Evolutionary conservation across 1,139 yeast genomes (phyloP), one percentile per base, ranked within the genome.

Genomic region (Hemisphaericaspora lyxosophila): DNA sequence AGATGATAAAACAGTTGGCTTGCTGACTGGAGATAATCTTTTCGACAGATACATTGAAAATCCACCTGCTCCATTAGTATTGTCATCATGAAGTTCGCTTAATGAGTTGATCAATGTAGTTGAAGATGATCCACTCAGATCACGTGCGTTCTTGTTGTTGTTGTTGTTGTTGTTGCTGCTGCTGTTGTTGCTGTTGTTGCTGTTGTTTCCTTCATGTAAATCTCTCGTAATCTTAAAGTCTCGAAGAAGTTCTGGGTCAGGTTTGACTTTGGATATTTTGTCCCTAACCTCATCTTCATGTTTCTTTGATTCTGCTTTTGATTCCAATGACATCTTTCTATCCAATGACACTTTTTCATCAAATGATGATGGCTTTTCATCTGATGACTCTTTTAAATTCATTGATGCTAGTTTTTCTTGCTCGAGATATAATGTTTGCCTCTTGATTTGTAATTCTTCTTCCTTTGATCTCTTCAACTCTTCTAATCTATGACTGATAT

Each of bases 401-500:
- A n/a, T n/a, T n/a, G n/a, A n/a, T n/a, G n/a, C n/a, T n/a, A n/a
- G n/a, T n/a, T n/a, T 26, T 26, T 15, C 29, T 26, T n/a, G n/a
- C n/a, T n/a, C n/a, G n/a, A n/a, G n/a, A n/a, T n/a, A 20, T 20
- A 20, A 20, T 4, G 23, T 20, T 20, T 42, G 38, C 28, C 36
- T 33, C 26, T 35, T 36, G 11, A 40, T 17, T 17, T 18, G 16
- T 7, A 36, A 25, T 31, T 44, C 43, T 23, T 42, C 43, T 32
- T 44, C 38, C 19, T 40, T 45, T 17, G 28, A 44, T 26, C 35
- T 47, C 35, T 30, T 39, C 31, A 39, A 57, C 54, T 40, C 76
- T 55, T 45, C 76, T 64, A 37, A 65, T 68, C 42, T 71, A 65
- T 27, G 78, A 59, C 33, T 64, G 57, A 19, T 64, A 59, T 41